A percentile compares a stretch with the other conserved stretches of the same genome.
phyloP scores from a whole-genome alignment of 768 basidiomycete species.

The Boletus rufocinnamomeus region DNA sequence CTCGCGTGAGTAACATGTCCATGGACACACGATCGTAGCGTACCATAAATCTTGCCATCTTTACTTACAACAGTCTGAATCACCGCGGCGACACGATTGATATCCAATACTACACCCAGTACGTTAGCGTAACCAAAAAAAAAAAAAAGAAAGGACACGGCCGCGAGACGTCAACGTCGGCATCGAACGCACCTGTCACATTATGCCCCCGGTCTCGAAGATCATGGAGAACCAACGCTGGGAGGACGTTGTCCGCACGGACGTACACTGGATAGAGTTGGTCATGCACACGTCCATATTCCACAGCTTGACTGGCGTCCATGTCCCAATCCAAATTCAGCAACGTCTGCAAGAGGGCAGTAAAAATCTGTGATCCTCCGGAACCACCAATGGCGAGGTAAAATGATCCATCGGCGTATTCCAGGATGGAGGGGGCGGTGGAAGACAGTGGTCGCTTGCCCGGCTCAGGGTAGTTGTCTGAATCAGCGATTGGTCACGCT shows the following conservation, averaged over 20 bases:
- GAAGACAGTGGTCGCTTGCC: constrained; percentile 92
- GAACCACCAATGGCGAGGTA: constrained; percentile 79
- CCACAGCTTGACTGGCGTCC: constrained; percentile 80
- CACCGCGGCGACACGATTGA: constrained; percentile 73
- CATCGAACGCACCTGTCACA: constrained; percentile 51
- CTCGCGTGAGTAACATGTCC: constrained; percentile 1
- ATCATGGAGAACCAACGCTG: constrained; percentile 52
- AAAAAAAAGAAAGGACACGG: background rate
- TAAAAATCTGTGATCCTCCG: constrained; percentile 86
- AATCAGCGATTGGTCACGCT: background rate
- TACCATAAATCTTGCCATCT: constrained; percentile 65
- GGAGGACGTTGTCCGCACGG: constrained; percentile 65
- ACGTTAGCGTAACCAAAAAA: constrained; percentile 1
- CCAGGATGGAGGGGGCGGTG: constrained; percentile 77
- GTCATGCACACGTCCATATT: constrained; percentile 80
- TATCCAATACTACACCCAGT: constrained; percentile 51
- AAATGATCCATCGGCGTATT: constrained; percentile 71
- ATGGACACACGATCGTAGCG: constrained; percentile 23
- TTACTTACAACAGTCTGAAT: constrained; percentile 62
- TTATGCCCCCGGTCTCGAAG: constrained; percentile 70
- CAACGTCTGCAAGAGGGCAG: constrained; percentile 75
- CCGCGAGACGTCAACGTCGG: background rate
- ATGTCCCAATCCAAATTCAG: constrained; percentile 77
- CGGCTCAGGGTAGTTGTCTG: constrained; percentile 87
- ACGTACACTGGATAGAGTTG: constrained; percentile 73